Base-by-base conservation (phyloP, 768 basidiomycete species). In the Daedalea quercina region DNA sequence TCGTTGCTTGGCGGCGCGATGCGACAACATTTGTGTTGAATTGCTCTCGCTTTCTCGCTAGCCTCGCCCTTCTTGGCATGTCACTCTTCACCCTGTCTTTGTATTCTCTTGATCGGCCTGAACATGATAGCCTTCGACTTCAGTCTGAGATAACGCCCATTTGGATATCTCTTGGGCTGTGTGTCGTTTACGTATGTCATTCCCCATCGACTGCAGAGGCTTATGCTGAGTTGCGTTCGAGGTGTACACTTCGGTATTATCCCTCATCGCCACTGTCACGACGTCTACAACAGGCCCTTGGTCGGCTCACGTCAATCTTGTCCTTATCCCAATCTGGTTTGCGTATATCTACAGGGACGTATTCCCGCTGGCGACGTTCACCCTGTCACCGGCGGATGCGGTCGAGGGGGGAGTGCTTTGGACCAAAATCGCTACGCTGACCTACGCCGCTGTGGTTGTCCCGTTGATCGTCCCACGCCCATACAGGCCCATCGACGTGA, bases 271-370 rank as follows among this genome's bases (percentile, higher is more conserved):
- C 15, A 9, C 35, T 9, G 12, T 47, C 7, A 31, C 45, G 37
- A 40, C 2, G 23, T 47, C n/a, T 3, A 22, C 23, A 24, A 20
- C 20, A 49, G 12, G 23, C 22, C 9, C 7, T 13, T 41, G 49
- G n/a, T 3, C 35, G 9, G 19, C 20, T 22, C 84, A 85, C 59
- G 62, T 80, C 55, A 73, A 72, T 47, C 62, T 65, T 19, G 61
- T 85, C 2, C 66, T 85, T 11, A 57, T 81, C 17, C 62, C 69
- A 33, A 70, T 69, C 3, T 76, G 78, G 60, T 56, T 59, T 9
- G 70, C 81, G 7, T 85, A 76, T 58, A 64, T 67, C 24, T 82
- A 80, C 58, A 75, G 84, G 22, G 76, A 81, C 59, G 50, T 86
- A 2, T 80, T 72, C 58, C 85, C 85, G 13, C 60, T 85, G 11